Evolutionary conservation across 164 flowering plant species (phyloP), one percentile per base, ranked within the genome.

Genomic region (Warburgia ugandensis): DNA sequence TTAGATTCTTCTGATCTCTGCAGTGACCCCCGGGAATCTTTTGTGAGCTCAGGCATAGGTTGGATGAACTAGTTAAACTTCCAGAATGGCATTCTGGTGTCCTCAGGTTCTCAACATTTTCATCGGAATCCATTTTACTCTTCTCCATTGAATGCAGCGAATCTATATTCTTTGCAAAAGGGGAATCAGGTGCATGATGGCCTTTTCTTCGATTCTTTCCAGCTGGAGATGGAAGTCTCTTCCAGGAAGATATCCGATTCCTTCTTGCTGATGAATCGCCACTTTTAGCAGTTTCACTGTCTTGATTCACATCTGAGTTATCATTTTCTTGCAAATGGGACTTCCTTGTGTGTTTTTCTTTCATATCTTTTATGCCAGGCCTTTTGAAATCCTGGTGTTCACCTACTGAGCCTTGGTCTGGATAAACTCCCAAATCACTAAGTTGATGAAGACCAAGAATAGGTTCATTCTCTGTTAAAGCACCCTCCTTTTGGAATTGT

Each of bases 381-480:
- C 56, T 69, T 48, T 61, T 64, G 28, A 52, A 30, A 7, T 68
- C 72, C 25, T 60, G 71, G 30, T 52, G 58, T 9, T 52, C 45
- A 43, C 61, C 58, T 35, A 62, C 71, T 41, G 60, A 42, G n/a
- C 68, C 45, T 63, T 74, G 74, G 44, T 73, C 88, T n/a, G 83
- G 71, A 64, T 94, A 94, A 45, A 89, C 78, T 30, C 99, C 99
- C 58, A 86, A 88, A 67, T 94, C 96, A 72, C 97, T 89, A 13
- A 83, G 75, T 59, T 89, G 86, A 69, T 94, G 95, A 60, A 80
- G 73, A 23, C 86, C 78, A 63, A 81, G 54, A 68, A 74, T 71
- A 50, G 76, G 78, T 11, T 89, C 90, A 52, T 80, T 92, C 42
- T 73, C 97, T 50, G 71, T 78, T 56, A 54, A 32, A 33, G 83